phyloP scores from a whole-genome alignment of 441 rosid species.

The Bruguiera hainesii region DNA sequence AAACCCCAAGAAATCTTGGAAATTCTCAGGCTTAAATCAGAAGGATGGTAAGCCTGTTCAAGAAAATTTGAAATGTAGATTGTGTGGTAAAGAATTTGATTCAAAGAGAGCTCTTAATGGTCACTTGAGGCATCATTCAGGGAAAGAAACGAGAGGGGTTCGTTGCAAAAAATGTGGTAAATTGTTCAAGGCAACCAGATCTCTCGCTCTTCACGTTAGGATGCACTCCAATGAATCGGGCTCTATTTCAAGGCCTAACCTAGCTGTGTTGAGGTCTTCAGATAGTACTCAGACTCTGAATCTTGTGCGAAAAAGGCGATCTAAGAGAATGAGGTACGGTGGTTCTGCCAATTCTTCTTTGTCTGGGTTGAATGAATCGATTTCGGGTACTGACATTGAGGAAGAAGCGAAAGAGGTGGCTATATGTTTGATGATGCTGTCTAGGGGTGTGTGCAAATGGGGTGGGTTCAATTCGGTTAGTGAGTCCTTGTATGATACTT shows the following conservation, averaged over 20 bases:
- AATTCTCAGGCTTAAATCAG: conserved; percentile 32
- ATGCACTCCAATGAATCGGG: conserved; percentile 33
- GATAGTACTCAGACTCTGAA: conserved; percentile 19
- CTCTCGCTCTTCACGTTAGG: conserved; percentile 45
- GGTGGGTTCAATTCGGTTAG: conserved; percentile 20
- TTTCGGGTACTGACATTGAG: conserved; percentile 26
- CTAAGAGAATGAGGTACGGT: conserved; percentile 49
- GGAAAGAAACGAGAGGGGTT: conserved; percentile 28
- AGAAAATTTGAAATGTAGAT: conserved; percentile 28
- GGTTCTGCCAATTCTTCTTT: conserved; percentile 34
- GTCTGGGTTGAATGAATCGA: conserved; percentile 42
- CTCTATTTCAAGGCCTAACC: conserved; percentile 19
- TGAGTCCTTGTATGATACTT: conserved; percentile 26
- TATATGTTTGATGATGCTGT: conserved; percentile 53
- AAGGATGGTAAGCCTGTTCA: conserved; percentile 2
- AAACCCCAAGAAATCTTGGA: conserved; percentile 70
- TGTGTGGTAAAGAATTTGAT: conserved; percentile 45
- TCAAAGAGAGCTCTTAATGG: conserved; percentile 42
- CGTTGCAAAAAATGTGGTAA: conserved; percentile 51
- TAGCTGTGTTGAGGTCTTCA: conserved; percentile 21
- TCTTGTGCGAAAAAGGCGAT: conserved; percentile 51
- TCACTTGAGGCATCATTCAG: conserved; percentile 59
- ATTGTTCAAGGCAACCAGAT: conserved; percentile 43
- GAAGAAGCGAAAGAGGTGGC: conserved; percentile 54
- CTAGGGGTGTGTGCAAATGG: conserved; percentile 33